A percentile compares a stretch with the other conserved stretches of the same genome.
phyloP scores from a whole-genome alignment of 805 yeast species.

The Scheffersomyces spartinae region DNA sequence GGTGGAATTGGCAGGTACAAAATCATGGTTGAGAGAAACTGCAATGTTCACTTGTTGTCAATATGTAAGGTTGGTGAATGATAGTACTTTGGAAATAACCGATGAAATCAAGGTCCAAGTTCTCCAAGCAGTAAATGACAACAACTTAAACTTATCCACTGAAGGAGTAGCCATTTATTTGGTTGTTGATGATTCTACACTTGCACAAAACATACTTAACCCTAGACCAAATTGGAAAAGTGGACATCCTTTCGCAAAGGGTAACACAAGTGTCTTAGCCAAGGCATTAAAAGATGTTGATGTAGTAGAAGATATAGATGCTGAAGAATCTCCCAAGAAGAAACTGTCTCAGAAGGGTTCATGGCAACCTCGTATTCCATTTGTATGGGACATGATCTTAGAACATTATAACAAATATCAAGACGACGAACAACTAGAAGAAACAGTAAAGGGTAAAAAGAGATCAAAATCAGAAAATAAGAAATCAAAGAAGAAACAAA shows the following conservation, averaged over 20 bases:
- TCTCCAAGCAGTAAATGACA: conserved; percentile 35
- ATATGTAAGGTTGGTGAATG: conserved; percentile 16
- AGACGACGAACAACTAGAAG: conserved; percentile 11
- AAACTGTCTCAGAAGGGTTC: conserved; percentile 43
- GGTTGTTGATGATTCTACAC: too few species aligned
- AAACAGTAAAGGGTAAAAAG: conserved; percentile 10
- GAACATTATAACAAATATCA: conserved; percentile 20
- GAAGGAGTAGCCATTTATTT: conserved; percentile 76
- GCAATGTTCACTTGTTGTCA: conserved; percentile 60
- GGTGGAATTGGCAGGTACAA: conserved; percentile 46
- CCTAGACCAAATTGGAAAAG: conserved; percentile 63
- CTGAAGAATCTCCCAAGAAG: conserved; percentile 18
- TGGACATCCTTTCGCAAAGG: conserved; percentile 62
- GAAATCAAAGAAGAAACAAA: conserved; percentile 9
- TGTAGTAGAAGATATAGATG: conserved; percentile 23
- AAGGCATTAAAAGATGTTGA: conserved; percentile 53
- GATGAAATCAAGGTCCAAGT: conserved; percentile 14
- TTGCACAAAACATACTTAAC: too few species aligned
- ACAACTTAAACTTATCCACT: conserved; percentile 49
- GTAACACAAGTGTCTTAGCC: conserved; percentile 50
- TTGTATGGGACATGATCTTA: conserved; percentile 60
- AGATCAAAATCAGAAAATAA: conserved; percentile 19
- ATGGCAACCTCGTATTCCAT: conserved; percentile 69
- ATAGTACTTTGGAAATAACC: conserved; percentile 6
- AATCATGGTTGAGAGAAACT: conserved; percentile 83